Percentiles rank a stretch among this genome's conserved stretches.
phyloP scores from a whole-genome alignment of 179 eudicot genomes.

The Drosera spatulata region DNA sequence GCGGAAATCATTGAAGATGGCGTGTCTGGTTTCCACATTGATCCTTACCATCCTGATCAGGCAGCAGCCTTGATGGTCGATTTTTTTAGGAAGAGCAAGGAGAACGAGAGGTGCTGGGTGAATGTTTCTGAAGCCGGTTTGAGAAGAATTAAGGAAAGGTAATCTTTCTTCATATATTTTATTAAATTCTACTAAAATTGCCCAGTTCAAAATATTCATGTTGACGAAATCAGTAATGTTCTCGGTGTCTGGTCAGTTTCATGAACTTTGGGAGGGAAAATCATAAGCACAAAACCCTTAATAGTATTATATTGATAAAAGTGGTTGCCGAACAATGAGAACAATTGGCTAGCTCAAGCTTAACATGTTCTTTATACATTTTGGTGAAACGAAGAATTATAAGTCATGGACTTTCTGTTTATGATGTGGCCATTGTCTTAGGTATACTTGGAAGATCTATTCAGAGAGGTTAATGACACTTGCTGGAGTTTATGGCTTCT shows the following conservation, averaged over 20 bases:
- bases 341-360: no score
- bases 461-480: conserved; percentile 78
- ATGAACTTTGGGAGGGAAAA: no score
- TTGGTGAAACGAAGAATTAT: neutral
- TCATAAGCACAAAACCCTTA: no score
- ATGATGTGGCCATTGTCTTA: conserved; percentile 6
- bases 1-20: conserved; percentile 62
- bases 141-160: conserved; percentile 62
- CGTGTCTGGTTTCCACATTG: conserved; percentile 68
- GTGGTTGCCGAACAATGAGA: no score
- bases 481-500: conserved; percentile 78
- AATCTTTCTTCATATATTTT: conserved; percentile 2
- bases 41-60: conserved; percentile 72
- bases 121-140: conserved; percentile 42
- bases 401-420: neutral
- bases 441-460: conserved; percentile 82
- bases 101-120: conserved; percentile 48
- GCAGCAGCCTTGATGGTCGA: conserved; percentile 34
- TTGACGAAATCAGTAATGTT: no score
- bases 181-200: neutral
- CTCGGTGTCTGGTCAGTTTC: no score
- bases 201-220: neutral
- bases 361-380: neutral
- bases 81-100: conserved; percentile 39
- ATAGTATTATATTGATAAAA: no score